These are phyloP conservation scores for Plantago lanceolata DNA, from an alignment of 305 asterid genomes.

Conservation along the genomic window DNA sequence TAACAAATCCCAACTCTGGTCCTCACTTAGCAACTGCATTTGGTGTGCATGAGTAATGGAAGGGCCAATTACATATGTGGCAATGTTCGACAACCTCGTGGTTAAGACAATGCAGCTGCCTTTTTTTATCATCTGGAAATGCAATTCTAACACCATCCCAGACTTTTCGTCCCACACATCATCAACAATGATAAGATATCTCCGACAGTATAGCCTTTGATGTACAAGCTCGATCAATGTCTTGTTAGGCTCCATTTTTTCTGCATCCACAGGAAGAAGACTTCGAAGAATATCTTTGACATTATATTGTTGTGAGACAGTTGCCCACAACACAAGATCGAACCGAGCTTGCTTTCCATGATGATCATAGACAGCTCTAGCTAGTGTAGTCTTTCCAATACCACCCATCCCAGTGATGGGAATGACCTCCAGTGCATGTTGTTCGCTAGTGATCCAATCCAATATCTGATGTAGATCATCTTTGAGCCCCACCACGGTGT, in stretches of 20 bases:
- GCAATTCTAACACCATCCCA: constrained; percentile 4
- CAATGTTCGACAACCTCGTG: neutral
- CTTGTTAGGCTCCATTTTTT: neutral
- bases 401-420: constrained; percentile 4
- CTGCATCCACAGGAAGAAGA: neutral
- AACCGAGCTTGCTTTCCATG: neutral
- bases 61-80: neutral
- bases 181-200: neutral
- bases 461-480: neutral
- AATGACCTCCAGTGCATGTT: neutral
- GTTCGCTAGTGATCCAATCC: neutral
- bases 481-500: neutral
- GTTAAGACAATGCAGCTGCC: neutral
- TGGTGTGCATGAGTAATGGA: too few species aligned
- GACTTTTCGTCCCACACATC: neutral
- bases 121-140: neutral
- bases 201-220: neutral
- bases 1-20: constrained; percentile 2
- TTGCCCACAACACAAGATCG: neutral
- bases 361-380: neutral
- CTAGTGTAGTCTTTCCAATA: too few species aligned
- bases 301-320: neutral
- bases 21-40: neutral
- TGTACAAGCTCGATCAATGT: neutral
- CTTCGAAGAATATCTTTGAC: neutral